Base-by-base conservation (phyloP, 225 moss, liverwort and hornwort species). In the Neckera pumila region DNA sequence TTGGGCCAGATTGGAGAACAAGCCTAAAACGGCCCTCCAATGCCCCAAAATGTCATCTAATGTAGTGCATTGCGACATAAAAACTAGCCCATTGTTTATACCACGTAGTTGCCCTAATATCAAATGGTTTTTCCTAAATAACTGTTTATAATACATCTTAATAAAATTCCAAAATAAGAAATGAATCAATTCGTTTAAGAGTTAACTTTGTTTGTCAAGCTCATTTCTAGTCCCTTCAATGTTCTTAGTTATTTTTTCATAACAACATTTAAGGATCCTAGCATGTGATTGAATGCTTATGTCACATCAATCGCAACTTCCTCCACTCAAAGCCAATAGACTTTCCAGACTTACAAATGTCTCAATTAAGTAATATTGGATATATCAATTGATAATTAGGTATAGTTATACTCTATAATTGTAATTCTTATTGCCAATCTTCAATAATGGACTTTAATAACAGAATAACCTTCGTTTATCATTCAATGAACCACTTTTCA, bases 341-440 rank as follows among this genome's bases (percentile, higher is more conserved):
- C 6, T 6, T 0, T 1, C 12, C 7, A 21, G 2, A 21, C 21
- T n/a, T 67, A 67, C 20, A 21, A 67, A n/a, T 21, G 3, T n/a
- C 12, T 67, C 4, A 3, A n/a, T 13, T 67, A 38, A 12, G 7
- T 22, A 22, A 67, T n/a, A 67, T 12, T 67, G 7, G 22, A 67
- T 38, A n/a, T 22, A 38, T 0, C 20, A 36, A 31, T n/a, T 67
- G 22, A 67, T 67, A n/a, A n/a, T 38, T 38, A 38, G 38, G 22
- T n/a, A 20, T 22, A 22, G 38, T 7, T 4, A 12, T 38, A 67
- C 1, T 67, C 38, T 67, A n/a, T 66, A 21, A 11, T 11, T n/a
- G 2, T n/a, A 38, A 38, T 38, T 1, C 2, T n/a, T 22, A 67
- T 67, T 22, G 12, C n/a, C 22, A 67, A 7, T 13, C 67, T 67